Percentiles rank a stretch among this genome's conserved stretches.
phyloP scores from a whole-genome alignment of 805 yeast genomes.

The Scheffersomyces spartinae region DNA sequence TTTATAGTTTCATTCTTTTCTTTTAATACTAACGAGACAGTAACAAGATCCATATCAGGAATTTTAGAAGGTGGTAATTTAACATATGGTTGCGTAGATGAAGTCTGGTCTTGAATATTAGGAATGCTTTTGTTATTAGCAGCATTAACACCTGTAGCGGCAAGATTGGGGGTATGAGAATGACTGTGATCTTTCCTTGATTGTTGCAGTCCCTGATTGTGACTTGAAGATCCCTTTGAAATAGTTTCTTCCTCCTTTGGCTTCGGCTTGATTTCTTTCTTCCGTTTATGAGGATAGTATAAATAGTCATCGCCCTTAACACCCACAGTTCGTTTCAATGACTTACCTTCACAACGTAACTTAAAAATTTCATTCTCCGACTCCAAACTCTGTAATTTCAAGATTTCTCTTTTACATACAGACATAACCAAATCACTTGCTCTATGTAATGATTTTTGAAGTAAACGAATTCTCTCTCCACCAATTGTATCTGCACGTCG shows the following conservation, averaged over 20 bases:
- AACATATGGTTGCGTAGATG: conserved; percentile 69
- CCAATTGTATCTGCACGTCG: conserved; percentile 89
- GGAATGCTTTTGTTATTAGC: conserved; percentile 5
- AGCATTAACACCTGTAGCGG: conserved; percentile 7
- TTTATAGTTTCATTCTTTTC: conserved; percentile 71
- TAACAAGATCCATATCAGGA: conserved; percentile 83
- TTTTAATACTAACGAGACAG: conserved; percentile 62
- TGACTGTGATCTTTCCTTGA: conserved; percentile 1
- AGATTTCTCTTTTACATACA: conserved; percentile 65
- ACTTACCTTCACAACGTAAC: conserved; percentile 59
- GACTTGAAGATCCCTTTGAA: conserved; percentile 11
- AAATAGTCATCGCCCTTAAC: conserved; percentile 80
- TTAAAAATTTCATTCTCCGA: conserved; percentile 60
- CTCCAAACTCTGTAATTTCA: conserved; percentile 48
- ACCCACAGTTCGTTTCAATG: conserved; percentile 61
- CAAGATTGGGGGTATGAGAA: conserved; percentile 3
- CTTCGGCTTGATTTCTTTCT: conserved; percentile 27
- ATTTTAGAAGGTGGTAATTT: conserved; percentile 82
- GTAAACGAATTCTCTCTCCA: conserved; percentile 64
- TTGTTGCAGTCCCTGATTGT: conserved; percentile 3
- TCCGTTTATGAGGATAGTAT: conserved; percentile 66
- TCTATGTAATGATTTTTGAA: conserved; percentile 66
- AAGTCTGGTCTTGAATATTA: no score
- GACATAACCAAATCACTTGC: conserved; percentile 59
- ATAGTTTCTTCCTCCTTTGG: conserved; percentile 29